Conservation (phyloP, 1,284 basidiomycete species). For the Abortiporus biennis region DNA sequence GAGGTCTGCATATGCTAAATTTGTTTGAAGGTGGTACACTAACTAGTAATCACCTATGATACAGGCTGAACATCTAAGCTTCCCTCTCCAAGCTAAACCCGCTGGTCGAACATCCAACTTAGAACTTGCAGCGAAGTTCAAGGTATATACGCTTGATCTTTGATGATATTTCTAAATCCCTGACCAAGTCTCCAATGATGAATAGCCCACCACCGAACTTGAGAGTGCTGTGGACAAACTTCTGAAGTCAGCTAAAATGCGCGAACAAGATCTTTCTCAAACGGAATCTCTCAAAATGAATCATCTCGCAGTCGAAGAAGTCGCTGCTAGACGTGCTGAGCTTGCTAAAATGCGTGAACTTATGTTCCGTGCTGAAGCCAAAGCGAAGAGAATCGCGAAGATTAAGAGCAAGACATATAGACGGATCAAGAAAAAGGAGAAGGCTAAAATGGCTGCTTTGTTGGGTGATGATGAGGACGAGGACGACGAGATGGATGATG, state of each 20-base stretch:
- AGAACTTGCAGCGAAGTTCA: slow-evolving; percentile 78
- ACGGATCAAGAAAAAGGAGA: slow-evolving; percentile 78
- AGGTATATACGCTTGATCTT: too few relatives aligned
- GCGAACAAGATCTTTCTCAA: slow-evolving; percentile 71
- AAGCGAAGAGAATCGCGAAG: slow-evolving; percentile 87
- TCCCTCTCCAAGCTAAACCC: slow-evolving; percentile 77
- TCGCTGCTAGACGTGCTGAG: slow-evolving; percentile 73
- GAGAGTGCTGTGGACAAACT: slow-evolving; percentile 77
- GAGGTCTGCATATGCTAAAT: slow-evolving; percentile 40
- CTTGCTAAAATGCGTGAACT: slow-evolving; percentile 88
- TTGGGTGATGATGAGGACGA: slow-evolving; percentile 41
- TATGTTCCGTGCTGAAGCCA: slow-evolving; percentile 90
- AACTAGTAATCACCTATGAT: background rate
- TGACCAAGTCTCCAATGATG: background rate
- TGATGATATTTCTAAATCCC: background rate
- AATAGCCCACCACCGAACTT: slow-evolving; percentile 68
- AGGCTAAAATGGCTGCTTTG: slow-evolving; percentile 49
- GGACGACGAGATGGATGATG: slow-evolving; percentile 48
- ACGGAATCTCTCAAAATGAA: slow-evolving; percentile 82
- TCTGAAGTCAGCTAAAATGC: slow-evolving; percentile 72
- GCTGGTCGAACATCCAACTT: slow-evolving; percentile 63
- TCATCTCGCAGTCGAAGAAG: slow-evolving; percentile 79
- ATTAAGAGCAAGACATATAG: slow-evolving; percentile 96
- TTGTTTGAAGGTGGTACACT: background rate
- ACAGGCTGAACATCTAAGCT: slow-evolving; percentile 87